A percentile compares a stretch with the other conserved stretches of the same genome.
Conservation (phyloP, 1,284 basidiomycete genomes). For the Ceratobasidium sp. region DNA sequence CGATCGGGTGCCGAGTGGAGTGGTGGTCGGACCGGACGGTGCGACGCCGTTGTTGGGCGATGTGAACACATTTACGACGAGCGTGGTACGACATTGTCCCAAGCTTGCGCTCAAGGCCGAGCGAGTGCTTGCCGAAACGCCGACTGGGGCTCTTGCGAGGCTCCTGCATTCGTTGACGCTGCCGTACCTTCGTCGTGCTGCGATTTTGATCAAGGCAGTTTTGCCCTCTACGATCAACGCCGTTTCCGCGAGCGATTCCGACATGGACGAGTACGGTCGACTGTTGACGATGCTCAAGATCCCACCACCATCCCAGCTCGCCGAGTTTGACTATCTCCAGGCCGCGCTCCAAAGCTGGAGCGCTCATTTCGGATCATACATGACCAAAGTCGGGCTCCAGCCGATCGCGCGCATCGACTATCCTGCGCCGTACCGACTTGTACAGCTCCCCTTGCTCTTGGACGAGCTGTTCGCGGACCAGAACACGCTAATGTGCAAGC, state of each 20-base stretch:
- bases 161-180: conserved; percentile 90
- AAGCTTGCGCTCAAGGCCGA: conserved; percentile 84
- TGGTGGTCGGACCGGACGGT: conserved; percentile 71
- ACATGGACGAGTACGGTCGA: conserved; percentile 80
- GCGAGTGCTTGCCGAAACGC: conserved; percentile 79
- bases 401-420: conserved; percentile 82
- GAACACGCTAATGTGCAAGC: conserved; percentile 76
- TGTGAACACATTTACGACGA: conserved; percentile 76
- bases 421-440: conserved; percentile 87
- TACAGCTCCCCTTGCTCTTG: conserved; percentile 83
- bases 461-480: conserved; percentile 86
- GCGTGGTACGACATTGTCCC: conserved; percentile 81
- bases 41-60: conserved; percentile 70
- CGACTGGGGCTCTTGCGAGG: conserved; percentile 85
- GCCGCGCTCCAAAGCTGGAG: conserved; percentile 86
- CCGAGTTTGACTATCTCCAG: conserved; percentile 83
- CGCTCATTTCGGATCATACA: conserved; percentile 81
- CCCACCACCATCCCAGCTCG: conserved; percentile 77
- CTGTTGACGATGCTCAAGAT: conserved; percentile 82
- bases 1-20: conserved; percentile 65
- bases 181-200: conserved; percentile 92
- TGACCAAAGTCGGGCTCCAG: conserved; percentile 77
- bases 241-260: conserved; percentile 58
- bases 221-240: conserved; percentile 72
- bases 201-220: conserved; percentile 86